A percentile compares a stretch with the other conserved stretches of the same genome.
phyloP scores from a whole-genome alignment of 768 basidiomycete species.

The Kwoniella sp. region DNA sequence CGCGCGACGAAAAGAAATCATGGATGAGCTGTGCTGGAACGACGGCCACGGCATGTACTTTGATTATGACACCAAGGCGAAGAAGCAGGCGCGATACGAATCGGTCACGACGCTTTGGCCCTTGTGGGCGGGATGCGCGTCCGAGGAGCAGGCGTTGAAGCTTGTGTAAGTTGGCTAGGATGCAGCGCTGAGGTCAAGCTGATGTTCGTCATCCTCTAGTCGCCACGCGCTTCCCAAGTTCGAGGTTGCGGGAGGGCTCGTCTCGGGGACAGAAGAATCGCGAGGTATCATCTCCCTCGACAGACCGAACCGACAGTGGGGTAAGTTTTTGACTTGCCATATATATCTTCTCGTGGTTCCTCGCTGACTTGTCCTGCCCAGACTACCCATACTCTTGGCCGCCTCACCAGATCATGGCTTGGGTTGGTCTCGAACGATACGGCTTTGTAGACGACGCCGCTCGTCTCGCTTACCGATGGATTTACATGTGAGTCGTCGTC shows the following conservation, averaged over 20 bases:
- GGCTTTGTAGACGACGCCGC: conserved; percentile 93
- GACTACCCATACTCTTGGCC: conserved; percentile 73
- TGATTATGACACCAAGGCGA: conserved; percentile 90
- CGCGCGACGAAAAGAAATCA: conserved; percentile 75
- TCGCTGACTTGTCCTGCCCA: conserved; percentile 1
- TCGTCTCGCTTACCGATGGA: conserved; percentile 88
- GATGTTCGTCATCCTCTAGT: conserved; percentile 57
- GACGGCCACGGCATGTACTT: conserved; percentile 92
- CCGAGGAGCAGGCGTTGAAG: conserved; percentile 90
- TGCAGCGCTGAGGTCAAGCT: not conserved
- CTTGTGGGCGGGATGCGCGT: conserved; percentile 96
- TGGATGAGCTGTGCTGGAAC: conserved; percentile 96
- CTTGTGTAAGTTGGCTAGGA: conserved; percentile 70
- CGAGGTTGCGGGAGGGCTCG: conserved; percentile 91
- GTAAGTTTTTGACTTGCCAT: conserved; percentile 42
- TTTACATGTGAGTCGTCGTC: conserved; percentile 92
- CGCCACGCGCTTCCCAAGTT: conserved; percentile 89
- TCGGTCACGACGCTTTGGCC: conserved; percentile 96
- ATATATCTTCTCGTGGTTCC: not conserved
- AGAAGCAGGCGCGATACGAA: conserved; percentile 92
- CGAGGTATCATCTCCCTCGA: conserved; percentile 93
- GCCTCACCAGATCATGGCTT: conserved; percentile 94
- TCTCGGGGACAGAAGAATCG: conserved; percentile 94
- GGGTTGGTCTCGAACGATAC: conserved; percentile 96
- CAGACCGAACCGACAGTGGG: conserved; percentile 98